Evolutionary conservation across 2,329 filamentous ascomycete species (phyloP).

Genomic region (Calonectria pseudoreteaudii): DNA sequence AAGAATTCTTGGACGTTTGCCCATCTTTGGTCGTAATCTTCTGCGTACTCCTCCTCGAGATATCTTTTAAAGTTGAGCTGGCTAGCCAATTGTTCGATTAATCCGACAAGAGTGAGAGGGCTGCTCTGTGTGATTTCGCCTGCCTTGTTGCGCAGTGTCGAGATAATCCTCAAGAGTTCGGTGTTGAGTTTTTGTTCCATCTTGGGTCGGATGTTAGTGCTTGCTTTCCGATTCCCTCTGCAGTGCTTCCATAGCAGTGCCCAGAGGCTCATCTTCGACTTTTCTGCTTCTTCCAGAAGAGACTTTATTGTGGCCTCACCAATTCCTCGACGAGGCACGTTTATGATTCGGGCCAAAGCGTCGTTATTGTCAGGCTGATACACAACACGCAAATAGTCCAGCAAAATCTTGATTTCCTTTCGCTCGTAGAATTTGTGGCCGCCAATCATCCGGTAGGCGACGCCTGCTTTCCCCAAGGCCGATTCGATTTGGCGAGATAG

Average conservation of each 20-base stretch:
- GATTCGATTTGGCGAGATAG: slow-evolving; percentile 89
- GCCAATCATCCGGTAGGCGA: slow-evolving; percentile 92
- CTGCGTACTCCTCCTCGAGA: slow-evolving; percentile 75
- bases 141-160: slow-evolving; percentile 45
- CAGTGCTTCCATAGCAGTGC: slow-evolving; percentile 71
- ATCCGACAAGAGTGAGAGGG: slow-evolving; percentile 55
- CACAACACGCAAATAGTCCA: slow-evolving; percentile 90
- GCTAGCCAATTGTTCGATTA: slow-evolving; percentile 67
- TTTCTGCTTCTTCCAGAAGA: slow-evolving; percentile 82
- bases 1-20: slow-evolving; percentile 92
- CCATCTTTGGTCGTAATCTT: slow-evolving; percentile 84
- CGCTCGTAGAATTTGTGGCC: slow-evolving; percentile 94
- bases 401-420: slow-evolving; percentile 84
- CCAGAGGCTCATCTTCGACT: slow-evolving; percentile 79
- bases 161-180: slow-evolving; percentile 60
- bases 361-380: slow-evolving; percentile 90
- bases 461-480: slow-evolving; percentile 81
- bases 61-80: slow-evolving; percentile 81
- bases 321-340: slow-evolving; percentile 83
- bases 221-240: slow-evolving; percentile 59
- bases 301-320: slow-evolving; percentile 82
- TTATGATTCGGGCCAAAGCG: slow-evolving; percentile 84
- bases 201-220: slow-evolving; percentile 61
- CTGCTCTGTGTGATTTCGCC: slow-evolving; percentile 42
- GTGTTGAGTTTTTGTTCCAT: slow-evolving; percentile 66